Base-by-base conservation (phyloP, 441 rosid species). In the Geranium incanum region DNA sequence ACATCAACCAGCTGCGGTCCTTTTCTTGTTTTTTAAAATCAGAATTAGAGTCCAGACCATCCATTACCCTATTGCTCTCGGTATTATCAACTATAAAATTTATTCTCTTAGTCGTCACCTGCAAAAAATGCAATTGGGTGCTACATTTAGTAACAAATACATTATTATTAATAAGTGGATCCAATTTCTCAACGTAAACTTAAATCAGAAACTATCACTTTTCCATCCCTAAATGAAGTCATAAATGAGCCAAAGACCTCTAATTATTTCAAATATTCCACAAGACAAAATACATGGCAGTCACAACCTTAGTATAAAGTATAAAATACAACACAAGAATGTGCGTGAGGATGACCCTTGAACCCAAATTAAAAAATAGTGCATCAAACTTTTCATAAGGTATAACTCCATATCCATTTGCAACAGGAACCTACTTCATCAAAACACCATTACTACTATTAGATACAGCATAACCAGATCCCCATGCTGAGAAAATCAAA, bases 81-180 rank as follows among this genome's bases (percentile, higher is more conserved):
- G 83, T 77, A 72, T 75, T 79, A 81, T 93, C 93, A 67, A 89
- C 90, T 64, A 95, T 87, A 80, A 95, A 95, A 85, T 93, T 95
- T 78, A 95, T 90, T 82, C 93, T 89, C 79, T 87, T 86, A 75
- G 89, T 87, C 65, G 97, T 93, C 69, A 95, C 91, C 99, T 93
- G 91, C 70, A 78, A 77, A 28, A 60, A 48, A 69, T 67, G 43
- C 33, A 39, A 68, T 28, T 13, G 8, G 45, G 21, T 68, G 19
- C 52, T 60, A 13, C 67, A 57, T 66, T 73, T 43, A 77, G 55
- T 18, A 15, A 69, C 18, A 57, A 41, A 62, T 19, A 50, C 11
- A 0, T 0, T 21, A 33, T 4, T 50, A 13, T 12, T 50, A 11
- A 13, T 50, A 50, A n/a, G 15, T 50, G 18, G 15, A 50, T 50